Percentiles rank a stretch among this genome's conserved stretches.
phyloP scores from a whole-genome alignment of 2,329 filamentous ascomycete genomes.

The Penicillium expansum region DNA sequence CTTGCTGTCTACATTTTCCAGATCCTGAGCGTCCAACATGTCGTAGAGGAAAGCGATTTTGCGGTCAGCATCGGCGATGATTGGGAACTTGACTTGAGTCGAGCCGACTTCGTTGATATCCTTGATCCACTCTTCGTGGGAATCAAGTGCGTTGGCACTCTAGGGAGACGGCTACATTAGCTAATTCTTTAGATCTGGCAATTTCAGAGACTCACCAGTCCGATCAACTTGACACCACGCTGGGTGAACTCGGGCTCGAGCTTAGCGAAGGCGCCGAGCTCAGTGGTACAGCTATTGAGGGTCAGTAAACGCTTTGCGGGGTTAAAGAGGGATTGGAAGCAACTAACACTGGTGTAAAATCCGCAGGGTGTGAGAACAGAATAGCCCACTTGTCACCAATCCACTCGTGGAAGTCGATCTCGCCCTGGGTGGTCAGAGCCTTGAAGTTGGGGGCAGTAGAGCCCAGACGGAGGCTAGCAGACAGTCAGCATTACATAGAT shows the following conservation, averaged over 20 bases:
- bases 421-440: conserved; percentile 64
- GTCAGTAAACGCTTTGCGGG: not conserved
- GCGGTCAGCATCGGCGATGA: conserved; percentile 77
- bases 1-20: conserved; percentile 75
- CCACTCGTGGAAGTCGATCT: conserved; percentile 70
- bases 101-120: conserved; percentile 75
- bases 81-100: conserved; percentile 70
- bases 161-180: conserved; percentile 17
- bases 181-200: not conserved
- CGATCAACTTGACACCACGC: conserved; percentile 87
- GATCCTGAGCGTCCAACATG: conserved; percentile 80
- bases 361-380: conserved; percentile 68
- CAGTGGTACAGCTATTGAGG: conserved; percentile 70
- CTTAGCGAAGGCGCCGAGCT: conserved; percentile 91
- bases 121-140: conserved; percentile 82
- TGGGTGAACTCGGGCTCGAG: conserved; percentile 85
- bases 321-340: not conserved
- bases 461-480: conserved; percentile 59
- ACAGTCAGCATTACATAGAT: conserved; percentile 9
- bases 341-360: conserved; percentile 68
- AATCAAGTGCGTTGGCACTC: conserved; percentile 76
- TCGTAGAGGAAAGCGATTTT: conserved; percentile 74
- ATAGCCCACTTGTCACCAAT: conserved; percentile 69
- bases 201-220: conserved; percentile 52
- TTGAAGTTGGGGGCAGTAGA: conserved; percentile 67